Conservation (phyloP, 2,329 filamentous ascomycete genomes). For the Cercospora zeae-maydis region DNA sequence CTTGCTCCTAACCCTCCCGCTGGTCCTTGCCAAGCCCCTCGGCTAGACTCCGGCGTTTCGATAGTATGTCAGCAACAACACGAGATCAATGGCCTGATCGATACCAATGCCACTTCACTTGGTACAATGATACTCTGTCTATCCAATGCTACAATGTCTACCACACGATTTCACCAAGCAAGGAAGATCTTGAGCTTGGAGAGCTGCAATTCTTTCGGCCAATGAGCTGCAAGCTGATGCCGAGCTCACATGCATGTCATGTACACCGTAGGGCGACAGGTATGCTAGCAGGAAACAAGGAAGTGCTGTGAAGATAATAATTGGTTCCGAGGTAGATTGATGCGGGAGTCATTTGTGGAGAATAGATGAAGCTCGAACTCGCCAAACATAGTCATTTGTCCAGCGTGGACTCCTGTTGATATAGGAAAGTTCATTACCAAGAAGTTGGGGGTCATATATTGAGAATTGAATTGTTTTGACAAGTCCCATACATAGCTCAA, state of each 20-base stretch:
- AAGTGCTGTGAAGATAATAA: neutral
- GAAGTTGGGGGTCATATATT: too few relatives aligned
- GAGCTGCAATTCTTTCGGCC: slow-evolving; percentile 2
- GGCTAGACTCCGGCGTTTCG: neutral
- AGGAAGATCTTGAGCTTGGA: slow-evolving; percentile 4
- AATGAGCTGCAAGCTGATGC: neutral
- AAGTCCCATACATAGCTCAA: too few relatives aligned
- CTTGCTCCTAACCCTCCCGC: slow-evolving; percentile 5
- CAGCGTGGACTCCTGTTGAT: neutral
- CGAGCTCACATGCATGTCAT: slow-evolving; percentile 5
- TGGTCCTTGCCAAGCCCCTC: slow-evolving; percentile 1
- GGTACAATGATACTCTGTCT: neutral
- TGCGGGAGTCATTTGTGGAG: neutral
- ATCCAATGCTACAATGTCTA: neutral
- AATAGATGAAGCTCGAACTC: too few relatives aligned
- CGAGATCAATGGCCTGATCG: neutral
- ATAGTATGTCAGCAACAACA: neutral
- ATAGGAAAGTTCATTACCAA: too few relatives aligned
- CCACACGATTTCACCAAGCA: neutral
- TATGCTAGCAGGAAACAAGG: neutral
- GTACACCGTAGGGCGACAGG: neutral
- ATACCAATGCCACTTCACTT: neutral
- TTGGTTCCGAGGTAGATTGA: neutral
- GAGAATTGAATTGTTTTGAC: too few relatives aligned
- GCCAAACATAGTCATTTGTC: neutral